Conservation (phyloP, 1,284 basidiomycete species). For the Moesziomyces sp. region DNA sequence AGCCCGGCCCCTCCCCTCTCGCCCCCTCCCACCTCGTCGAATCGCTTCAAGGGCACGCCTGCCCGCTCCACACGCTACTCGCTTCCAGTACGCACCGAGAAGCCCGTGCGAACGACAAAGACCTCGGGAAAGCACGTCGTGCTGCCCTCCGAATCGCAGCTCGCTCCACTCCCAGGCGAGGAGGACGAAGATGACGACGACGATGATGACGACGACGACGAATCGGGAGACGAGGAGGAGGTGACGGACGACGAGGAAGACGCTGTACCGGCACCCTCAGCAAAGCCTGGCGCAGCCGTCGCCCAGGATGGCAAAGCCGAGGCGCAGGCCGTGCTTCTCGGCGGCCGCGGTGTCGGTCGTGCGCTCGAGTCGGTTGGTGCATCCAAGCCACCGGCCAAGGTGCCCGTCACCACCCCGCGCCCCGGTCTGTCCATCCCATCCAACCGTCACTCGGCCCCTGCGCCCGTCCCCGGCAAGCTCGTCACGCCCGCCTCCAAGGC, state of each 20-base stretch:
- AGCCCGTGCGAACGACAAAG: constrained; percentile 82
- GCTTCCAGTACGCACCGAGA: constrained; percentile 64
- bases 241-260: constrained; percentile 55
- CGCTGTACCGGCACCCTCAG: neutral
- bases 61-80: constrained; percentile 63
- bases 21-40: constrained; percentile 31
- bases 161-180: constrained; percentile 75
- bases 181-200: constrained; percentile 69
- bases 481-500: constrained; percentile 29
- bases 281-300: constrained; percentile 7
- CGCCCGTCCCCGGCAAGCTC: constrained; percentile 39
- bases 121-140: constrained; percentile 90
- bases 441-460: constrained; percentile 25
- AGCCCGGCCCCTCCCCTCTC: constrained; percentile 30
- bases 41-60: constrained; percentile 63
- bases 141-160: constrained; percentile 89
- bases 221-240: constrained; percentile 67
- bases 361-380: constrained; percentile 13
- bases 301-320: constrained; percentile 7
- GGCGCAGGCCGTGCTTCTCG: constrained; percentile 13
- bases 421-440: constrained; percentile 37
- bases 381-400: constrained; percentile 44
- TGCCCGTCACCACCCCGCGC: constrained; percentile 40
- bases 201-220: constrained; percentile 61
- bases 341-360: constrained; percentile 17